Evolutionary conservation across 2,329 filamentous ascomycete genomes (phyloP).

Genomic region (Cytospora schulzeri): DNA sequence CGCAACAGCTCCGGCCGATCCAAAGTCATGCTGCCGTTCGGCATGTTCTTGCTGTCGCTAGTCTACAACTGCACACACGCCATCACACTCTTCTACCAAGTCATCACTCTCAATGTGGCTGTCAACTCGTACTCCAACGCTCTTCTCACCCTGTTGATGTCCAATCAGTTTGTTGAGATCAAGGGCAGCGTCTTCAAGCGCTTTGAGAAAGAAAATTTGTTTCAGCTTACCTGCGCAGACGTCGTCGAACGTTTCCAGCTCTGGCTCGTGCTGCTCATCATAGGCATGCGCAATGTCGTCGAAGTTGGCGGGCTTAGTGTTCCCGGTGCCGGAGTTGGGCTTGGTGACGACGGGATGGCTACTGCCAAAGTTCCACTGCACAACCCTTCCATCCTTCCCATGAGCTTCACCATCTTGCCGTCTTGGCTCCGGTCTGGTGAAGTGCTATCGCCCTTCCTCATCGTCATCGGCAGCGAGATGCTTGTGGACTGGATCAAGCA

Average conservation of each 20-base stretch:
- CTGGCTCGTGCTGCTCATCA: conserved; percentile 96
- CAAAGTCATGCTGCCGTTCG: conserved; percentile 84
- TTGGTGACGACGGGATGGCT: conserved; percentile 47
- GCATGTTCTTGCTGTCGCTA: conserved; percentile 86
- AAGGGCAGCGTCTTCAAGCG: conserved; percentile 98
- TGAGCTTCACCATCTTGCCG: conserved; percentile 88
- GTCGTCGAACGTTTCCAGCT: conserved; percentile 96
- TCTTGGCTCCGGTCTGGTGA: conserved; percentile 77
- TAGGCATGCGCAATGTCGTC: conserved; percentile 92
- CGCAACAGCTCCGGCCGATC: conserved; percentile 85
- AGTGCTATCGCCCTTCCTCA: conserved; percentile 86
- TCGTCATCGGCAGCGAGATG: conserved; percentile 96
- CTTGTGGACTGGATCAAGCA: conserved; percentile 97
- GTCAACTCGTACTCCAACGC: conserved; percentile 99
- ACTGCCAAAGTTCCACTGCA: conserved; percentile 64
- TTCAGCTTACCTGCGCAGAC: conserved; percentile 94
- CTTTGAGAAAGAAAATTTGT: conserved; percentile 96
- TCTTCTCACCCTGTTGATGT: conserved; percentile 85
- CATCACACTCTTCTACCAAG: conserved; percentile 90
- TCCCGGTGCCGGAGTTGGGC: conserved; percentile 54
- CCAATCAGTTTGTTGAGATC: conserved; percentile 98
- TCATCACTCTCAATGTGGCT: conserved; percentile 95
- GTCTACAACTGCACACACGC: conserved; percentile 88
- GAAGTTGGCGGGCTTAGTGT: conserved; percentile 85
- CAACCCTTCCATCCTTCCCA: conserved; percentile 76